These are phyloP conservation scores for Aquilaria yunnanensis DNA, from an alignment of 345 rosid genomes.

Conservation along the genomic window DNA sequence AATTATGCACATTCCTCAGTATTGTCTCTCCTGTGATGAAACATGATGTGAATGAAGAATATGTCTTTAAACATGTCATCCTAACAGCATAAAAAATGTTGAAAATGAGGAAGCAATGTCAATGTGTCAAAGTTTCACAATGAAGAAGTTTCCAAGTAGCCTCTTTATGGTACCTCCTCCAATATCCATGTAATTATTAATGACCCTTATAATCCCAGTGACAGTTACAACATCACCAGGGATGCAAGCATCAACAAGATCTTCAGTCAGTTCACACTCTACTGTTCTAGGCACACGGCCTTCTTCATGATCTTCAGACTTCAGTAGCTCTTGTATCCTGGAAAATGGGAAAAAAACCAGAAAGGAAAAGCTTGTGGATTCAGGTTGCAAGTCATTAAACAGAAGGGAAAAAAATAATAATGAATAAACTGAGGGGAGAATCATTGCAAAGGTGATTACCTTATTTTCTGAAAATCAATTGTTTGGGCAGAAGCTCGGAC, in stretches of 20 bases:
- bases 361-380: not conserved
- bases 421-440: not conserved
- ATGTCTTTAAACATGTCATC: not conserved
- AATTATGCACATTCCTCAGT: not conserved
- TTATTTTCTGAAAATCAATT: slow-evolving; percentile 90
- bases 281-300: slow-evolving; percentile 98
- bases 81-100: not conserved
- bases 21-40: no score
- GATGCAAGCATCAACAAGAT: slow-evolving; percentile 83
- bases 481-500: slow-evolving; percentile 69
- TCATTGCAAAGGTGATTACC: slow-evolving; percentile 28
- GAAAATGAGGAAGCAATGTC: not conserved
- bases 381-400: slow-evolving; percentile 2
- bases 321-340: slow-evolving; percentile 79
- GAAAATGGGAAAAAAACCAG: slow-evolving; percentile 7
- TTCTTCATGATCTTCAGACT: slow-evolving; percentile 88
- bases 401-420: not conserved
- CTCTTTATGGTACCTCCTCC: slow-evolving; percentile 71
- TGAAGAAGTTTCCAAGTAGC: slow-evolving; percentile 1
- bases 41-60: not conserved
- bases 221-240: slow-evolving; percentile 99
- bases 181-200: slow-evolving; percentile 84
- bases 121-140: not conserved
- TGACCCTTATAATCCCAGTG: slow-evolving; percentile 84
- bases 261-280: slow-evolving; percentile 91